phyloP scores from a whole-genome alignment of 768 basidiomycete species.

The Coprinellus micaceus region DNA sequence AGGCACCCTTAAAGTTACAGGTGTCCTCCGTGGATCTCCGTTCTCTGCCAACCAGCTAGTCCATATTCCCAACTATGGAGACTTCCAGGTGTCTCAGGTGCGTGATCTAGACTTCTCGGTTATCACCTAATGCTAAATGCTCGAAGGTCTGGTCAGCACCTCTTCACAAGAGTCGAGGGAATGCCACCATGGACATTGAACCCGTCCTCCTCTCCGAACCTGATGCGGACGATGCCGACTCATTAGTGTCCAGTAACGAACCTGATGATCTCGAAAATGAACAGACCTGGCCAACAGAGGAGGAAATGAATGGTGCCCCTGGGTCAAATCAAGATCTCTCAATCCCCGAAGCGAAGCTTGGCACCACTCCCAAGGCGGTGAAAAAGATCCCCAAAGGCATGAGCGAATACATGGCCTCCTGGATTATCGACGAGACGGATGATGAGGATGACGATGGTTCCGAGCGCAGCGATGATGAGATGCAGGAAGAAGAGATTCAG shows the following conservation, averaged over 20 bases:
- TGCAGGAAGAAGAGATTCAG: constrained; percentile 42
- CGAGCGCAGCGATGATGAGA: constrained; percentile 36
- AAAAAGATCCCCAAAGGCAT: constrained; percentile 90
- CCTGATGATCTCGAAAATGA: constrained; percentile 90
- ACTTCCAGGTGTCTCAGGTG: constrained; percentile 82
- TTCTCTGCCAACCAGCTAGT: constrained; percentile 82
- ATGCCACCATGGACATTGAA: constrained; percentile 64
- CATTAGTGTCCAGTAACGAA: constrained; percentile 80
- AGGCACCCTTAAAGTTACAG: constrained; percentile 70
- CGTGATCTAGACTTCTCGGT: neutral
- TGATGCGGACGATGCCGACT: constrained; percentile 66
- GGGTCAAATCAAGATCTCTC: constrained; percentile 24
- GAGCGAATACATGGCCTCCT: constrained; percentile 95
- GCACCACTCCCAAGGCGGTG: constrained; percentile 78
- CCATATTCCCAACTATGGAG: constrained; percentile 84
- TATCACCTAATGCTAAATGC: neutral
- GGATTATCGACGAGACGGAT: constrained; percentile 86
- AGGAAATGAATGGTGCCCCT: constrained; percentile 67
- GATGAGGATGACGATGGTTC: constrained; percentile 51
- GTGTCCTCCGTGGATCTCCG: constrained; percentile 74
- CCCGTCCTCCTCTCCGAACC: constrained; percentile 63
- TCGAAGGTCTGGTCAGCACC: constrained; percentile 70
- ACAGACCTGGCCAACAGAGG: constrained; percentile 98
- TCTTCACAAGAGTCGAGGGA: constrained; percentile 33
- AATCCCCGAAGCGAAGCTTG: constrained; percentile 61